These are phyloP conservation scores for Metschnikowia chrysomelidarum DNA, from an alignment of 805 yeast genomes.

Conservation along the genomic window DNA sequence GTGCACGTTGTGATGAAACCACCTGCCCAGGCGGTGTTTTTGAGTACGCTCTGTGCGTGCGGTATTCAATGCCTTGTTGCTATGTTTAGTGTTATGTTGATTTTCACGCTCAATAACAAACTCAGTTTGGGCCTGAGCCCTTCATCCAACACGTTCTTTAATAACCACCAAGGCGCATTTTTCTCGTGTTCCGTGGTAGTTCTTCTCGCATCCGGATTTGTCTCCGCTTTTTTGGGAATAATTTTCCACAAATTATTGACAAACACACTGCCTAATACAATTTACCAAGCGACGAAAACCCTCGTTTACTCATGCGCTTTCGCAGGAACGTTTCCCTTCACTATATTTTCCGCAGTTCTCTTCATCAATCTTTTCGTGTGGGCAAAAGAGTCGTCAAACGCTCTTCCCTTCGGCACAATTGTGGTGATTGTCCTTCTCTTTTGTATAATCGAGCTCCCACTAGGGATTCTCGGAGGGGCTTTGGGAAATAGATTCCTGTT, in stretches of 20 bases:
- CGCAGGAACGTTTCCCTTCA: conserved; percentile 45
- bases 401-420: conserved; percentile 77
- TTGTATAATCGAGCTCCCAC: conserved; percentile 67
- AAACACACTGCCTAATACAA: conserved; percentile 28
- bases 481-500: conserved; percentile 40
- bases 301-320: conserved; percentile 25
- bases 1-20: conserved; percentile 51
- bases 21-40: conserved; percentile 47
- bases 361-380: conserved; percentile 67
- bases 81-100: conserved; percentile 55
- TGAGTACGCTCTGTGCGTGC: conserved; percentile 62
- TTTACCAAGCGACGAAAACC: conserved; percentile 21
- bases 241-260: conserved; percentile 57
- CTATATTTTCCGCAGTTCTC: conserved; percentile 49
- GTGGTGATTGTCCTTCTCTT: conserved; percentile 57
- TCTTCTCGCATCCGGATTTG: conserved; percentile 67
- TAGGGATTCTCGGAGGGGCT: conserved; percentile 71
- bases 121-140: conserved; percentile 21
- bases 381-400: conserved; percentile 71
- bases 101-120: conserved; percentile 43
- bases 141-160: conserved; percentile 56
- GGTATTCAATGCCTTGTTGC: conserved; percentile 75
- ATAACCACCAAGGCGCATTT: conserved; percentile 66
- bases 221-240: conserved; percentile 73
- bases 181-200: conserved; percentile 57